Base-by-base conservation (phyloP, 1,139 yeast genomes). In the Saccharomyces uvarum region DNA sequence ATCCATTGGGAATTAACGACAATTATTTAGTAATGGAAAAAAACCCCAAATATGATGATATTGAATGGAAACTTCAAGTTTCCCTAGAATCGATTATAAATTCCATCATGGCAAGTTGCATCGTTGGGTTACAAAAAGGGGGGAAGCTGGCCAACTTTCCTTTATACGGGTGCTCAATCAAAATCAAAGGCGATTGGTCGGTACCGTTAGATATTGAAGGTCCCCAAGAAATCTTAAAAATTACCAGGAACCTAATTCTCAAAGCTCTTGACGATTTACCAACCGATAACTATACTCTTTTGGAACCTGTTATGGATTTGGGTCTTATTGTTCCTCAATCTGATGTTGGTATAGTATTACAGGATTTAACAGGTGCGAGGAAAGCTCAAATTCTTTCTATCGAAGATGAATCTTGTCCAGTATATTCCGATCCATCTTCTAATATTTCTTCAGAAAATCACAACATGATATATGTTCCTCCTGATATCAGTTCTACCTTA, bases 261-360 rank as follows among this genome's bases (percentile, higher is more conserved):
- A 51, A 59, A 11, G 48, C 54, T 2, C 48, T 68, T 6, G 33
- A 52, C 3, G 49, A 53, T 2, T 29, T 56, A 2, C 48, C 51
- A 2, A 55, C 55, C 2, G 59, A 58, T 1, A 65, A 72, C 2
- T 81, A 79, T 64, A 77, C 82, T 1, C 69, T 90, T 1, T 75
- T 91, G 67, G 98, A 93, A 69, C 99, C 99, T 0, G 77, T 87
- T 27, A 91, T 93, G 98, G 76, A 79, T 47, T 84, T 89, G 4
- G 76, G 76, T n/a, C 83, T 93, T 0, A 79, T 78, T 52, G 86
- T 85, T 1, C 77, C 78, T 53, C 86, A 89, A 24, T 86, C 81
- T 57, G 87, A 85, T 56, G 72, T 93, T 62, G 99, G 99, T 19
- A 78, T 77, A 48, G 95, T 93, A 0, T 81, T 88, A 41, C 95